Conservation (phyloP, 2,329 filamentous ascomycete genomes). For the Aspergillus pseudoviridinutans region DNA sequence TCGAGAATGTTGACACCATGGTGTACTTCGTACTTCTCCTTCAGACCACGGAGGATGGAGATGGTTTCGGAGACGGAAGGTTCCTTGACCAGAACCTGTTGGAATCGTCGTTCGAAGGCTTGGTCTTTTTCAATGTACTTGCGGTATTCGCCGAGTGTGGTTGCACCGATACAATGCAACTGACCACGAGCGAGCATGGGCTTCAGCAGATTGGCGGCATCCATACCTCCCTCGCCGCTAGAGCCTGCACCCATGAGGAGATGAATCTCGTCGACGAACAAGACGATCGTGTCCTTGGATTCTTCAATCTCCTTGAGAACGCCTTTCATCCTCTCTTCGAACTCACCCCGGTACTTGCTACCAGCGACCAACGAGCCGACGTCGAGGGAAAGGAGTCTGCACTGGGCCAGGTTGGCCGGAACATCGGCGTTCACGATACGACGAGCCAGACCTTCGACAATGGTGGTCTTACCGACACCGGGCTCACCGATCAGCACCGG, state of each 20-base stretch:
- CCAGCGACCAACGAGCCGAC: slow-evolving; percentile 93
- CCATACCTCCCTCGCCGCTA: slow-evolving; percentile 95
- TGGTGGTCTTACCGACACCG: slow-evolving; percentile 97
- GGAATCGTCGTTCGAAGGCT: slow-evolving; percentile 96
- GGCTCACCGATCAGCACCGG: slow-evolving; percentile 96
- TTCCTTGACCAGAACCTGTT: slow-evolving; percentile 96
- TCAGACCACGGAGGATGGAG: slow-evolving; percentile 95
- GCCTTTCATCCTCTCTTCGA: slow-evolving; percentile 98
- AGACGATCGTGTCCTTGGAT: slow-evolving; percentile 91
- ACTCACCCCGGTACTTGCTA: slow-evolving; percentile 97
- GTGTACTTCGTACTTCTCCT: slow-evolving; percentile 97
- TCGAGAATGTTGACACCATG: slow-evolving; percentile 97
- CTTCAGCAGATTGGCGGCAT: slow-evolving; percentile 94
- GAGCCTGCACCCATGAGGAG: slow-evolving; percentile 95
- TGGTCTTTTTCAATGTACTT: slow-evolving; percentile 99
- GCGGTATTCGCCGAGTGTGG: slow-evolving; percentile 89
- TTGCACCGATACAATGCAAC: slow-evolving; percentile 96
- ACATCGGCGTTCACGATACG: slow-evolving; percentile 97
- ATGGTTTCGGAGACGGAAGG: slow-evolving; percentile 84
- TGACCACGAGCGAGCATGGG: slow-evolving; percentile 97
- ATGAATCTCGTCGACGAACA: slow-evolving; percentile 99
- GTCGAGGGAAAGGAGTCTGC: slow-evolving; percentile 90
- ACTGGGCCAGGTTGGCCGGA: slow-evolving; percentile 88
- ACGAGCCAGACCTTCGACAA: slow-evolving; percentile 91
- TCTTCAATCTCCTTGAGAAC: slow-evolving; percentile 95